Conservation (phyloP, 768 basidiomycete genomes). For the Amanita thiersii region DNA sequence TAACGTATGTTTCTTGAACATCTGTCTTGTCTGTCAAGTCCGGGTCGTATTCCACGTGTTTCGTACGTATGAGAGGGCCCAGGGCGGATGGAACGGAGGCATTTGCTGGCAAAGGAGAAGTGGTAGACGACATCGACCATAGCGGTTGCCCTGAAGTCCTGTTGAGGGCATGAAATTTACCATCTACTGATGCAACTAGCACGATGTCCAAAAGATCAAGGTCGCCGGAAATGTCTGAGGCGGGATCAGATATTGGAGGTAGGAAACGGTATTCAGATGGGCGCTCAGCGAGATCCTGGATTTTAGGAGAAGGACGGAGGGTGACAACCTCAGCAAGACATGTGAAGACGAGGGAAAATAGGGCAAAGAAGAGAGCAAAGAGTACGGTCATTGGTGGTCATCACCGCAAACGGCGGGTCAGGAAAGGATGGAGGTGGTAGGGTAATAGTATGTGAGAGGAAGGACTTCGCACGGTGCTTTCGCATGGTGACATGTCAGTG, state of each 20-base stretch:
- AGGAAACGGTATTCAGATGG: conserved; percentile 14
- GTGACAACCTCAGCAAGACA: conserved; percentile 24
- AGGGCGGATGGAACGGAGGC: conserved; percentile 44
- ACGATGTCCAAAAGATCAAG: conserved; percentile 74
- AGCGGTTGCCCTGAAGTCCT: conserved; percentile 72
- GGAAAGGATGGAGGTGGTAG: not conserved
- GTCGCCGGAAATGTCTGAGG: conserved; percentile 26
- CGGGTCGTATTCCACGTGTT: conserved; percentile 49
- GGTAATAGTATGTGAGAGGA: no score
- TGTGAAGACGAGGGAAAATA: conserved; percentile 19
- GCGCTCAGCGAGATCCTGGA: conserved; percentile 21
- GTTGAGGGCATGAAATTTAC: conserved; percentile 90
- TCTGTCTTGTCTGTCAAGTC: conserved; percentile 45
- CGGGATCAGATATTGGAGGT: conserved; percentile 12
- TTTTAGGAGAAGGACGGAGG: conserved; percentile 14
- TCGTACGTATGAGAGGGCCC: conserved; percentile 67
- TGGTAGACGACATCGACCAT: conserved; percentile 80
- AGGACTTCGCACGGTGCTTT: not conserved
- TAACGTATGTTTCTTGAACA: conserved; percentile 75
- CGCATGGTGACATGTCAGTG: not conserved
- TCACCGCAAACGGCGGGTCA: conserved; percentile 1
- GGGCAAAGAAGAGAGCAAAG: conserved; percentile 15
- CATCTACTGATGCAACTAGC: conserved; percentile 89
- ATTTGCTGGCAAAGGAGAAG: conserved; percentile 23
- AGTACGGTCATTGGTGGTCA: conserved; percentile 25